These are phyloP conservation scores for Corynascus novoguineensis DNA, from an alignment of 495 filamentous ascomycete species.

Conservation along the genomic window DNA sequence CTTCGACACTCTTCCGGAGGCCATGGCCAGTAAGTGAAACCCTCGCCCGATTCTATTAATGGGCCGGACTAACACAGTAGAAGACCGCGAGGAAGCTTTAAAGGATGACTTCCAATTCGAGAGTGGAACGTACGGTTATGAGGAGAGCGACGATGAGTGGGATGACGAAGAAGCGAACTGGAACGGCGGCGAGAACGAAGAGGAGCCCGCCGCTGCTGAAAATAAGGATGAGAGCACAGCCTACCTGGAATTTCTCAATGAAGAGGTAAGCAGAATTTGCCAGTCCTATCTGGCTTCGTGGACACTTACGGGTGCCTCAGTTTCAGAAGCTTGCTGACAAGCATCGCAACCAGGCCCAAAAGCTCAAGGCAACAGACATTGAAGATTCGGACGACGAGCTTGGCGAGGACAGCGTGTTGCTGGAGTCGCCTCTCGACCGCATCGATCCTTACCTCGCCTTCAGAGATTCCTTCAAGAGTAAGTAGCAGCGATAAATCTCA, in stretches of 20 bases:
- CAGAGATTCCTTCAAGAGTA: constrained; percentile 75
- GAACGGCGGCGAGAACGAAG: constrained; percentile 46
- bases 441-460: constrained; percentile 90
- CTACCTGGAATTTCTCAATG: constrained; percentile 91
- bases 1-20: constrained; percentile 85
- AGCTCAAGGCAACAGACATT: constrained; percentile 60
- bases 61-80: constrained; percentile 12
- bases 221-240: constrained; percentile 83
- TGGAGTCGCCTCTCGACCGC: constrained; percentile 91
- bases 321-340: constrained; percentile 31
- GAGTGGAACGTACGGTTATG: constrained; percentile 62
- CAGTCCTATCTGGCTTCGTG: constrained; percentile 4
- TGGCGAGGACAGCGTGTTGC: constrained; percentile 81
- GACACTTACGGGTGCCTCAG: constrained; percentile 13
- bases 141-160: constrained; percentile 76
- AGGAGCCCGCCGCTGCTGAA: constrained; percentile 52
- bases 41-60: background rate
- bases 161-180: constrained; percentile 61
- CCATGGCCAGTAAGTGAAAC: constrained; percentile 67
- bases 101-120: constrained; percentile 79
- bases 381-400: constrained; percentile 76
- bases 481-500: constrained; percentile 29
- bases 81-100: constrained; percentile 85
- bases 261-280: constrained; percentile 62
- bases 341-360: constrained; percentile 57